Conservation (phyloP, 2,329 filamentous ascomycete genomes). For the Microcyclospora pomicola region DNA sequence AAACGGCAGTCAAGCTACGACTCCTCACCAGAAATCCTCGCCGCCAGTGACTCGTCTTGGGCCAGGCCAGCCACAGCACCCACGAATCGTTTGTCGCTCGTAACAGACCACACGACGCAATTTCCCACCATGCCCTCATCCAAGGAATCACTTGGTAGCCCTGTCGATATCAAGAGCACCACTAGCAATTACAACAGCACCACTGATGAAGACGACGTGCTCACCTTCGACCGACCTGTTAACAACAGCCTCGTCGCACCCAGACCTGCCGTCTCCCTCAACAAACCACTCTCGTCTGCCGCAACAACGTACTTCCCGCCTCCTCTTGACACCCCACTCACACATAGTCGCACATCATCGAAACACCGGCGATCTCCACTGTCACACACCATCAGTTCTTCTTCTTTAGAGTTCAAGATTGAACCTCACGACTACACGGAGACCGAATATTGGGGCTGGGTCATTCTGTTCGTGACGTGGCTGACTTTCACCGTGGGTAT, state of each 20-base stretch:
- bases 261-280: neutral
- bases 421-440: slow-evolving; percentile 81
- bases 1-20: no score
- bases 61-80: slow-evolving; percentile 19
- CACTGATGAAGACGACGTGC: slow-evolving; percentile 69
- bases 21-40: no score
- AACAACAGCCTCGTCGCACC: slow-evolving; percentile 1
- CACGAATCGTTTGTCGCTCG: slow-evolving; percentile 14
- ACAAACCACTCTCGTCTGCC: slow-evolving; percentile 11
- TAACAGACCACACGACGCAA: slow-evolving; percentile 13
- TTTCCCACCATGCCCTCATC: slow-evolving; percentile 4
- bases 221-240: slow-evolving; percentile 40
- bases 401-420: slow-evolving; percentile 10
- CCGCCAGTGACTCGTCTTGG: slow-evolving; percentile 13
- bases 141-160: slow-evolving; percentile 13
- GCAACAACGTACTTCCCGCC: slow-evolving; percentile 18
- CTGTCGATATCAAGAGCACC: slow-evolving; percentile 24
- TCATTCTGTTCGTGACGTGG: slow-evolving; percentile 83
- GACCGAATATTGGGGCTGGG: slow-evolving; percentile 97
- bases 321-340: slow-evolving; percentile 4
- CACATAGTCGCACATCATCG: slow-evolving; percentile 7
- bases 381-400: slow-evolving; percentile 13
- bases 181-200: slow-evolving; percentile 52
- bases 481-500: slow-evolving; percentile 91
- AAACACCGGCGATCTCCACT: slow-evolving; percentile 12